A percentile compares a stretch with the other conserved stretches of the same genome.
phyloP scores from a whole-genome alignment of 768 basidiomycete genomes.

The Fomitopsis serialis region DNA sequence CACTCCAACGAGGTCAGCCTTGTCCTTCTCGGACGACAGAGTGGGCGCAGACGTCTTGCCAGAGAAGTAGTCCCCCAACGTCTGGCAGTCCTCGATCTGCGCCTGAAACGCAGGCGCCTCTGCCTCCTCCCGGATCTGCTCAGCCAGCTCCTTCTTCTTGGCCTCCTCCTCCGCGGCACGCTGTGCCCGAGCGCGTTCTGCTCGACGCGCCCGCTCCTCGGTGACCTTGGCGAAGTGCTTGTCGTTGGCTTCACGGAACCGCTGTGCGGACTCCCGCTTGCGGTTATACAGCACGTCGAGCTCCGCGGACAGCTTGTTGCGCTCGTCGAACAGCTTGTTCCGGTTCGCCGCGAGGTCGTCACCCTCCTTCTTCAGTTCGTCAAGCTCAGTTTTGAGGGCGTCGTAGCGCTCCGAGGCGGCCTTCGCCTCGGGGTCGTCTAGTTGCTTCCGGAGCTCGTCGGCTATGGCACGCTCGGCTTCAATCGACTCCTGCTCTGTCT shows the following conservation, averaged over 20 bases:
- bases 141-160: constrained; percentile 75
- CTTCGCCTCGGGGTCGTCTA: constrained; percentile 88
- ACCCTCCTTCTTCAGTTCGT: constrained; percentile 77
- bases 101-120: constrained; percentile 83
- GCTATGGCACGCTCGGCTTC: constrained; percentile 67
- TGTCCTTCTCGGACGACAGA: constrained; percentile 37
- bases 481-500: constrained; percentile 73
- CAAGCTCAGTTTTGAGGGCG: constrained; percentile 77
- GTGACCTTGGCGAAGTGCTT: constrained; percentile 77
- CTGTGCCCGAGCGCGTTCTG: constrained; percentile 70
- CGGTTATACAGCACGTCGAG: constrained; percentile 66
- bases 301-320: constrained; percentile 64
- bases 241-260: constrained; percentile 81
- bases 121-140: constrained; percentile 87
- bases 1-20: constrained; percentile 51
- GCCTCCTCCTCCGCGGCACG: constrained; percentile 71
- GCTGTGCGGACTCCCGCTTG: constrained; percentile 69
- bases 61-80: constrained; percentile 79
- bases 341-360: constrained; percentile 82
- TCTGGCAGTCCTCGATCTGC: constrained; percentile 95
- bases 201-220: constrained; percentile 82
- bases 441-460: constrained; percentile 77
- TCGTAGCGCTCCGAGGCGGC: constrained; percentile 79
- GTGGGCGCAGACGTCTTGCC: constrained; percentile 50
- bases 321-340: constrained; percentile 81